Evolutionary conservation across 805 yeast genomes (phyloP), one percentile per base, ranked within the genome.

Genomic region (Ogataea populi-albae): DNA sequence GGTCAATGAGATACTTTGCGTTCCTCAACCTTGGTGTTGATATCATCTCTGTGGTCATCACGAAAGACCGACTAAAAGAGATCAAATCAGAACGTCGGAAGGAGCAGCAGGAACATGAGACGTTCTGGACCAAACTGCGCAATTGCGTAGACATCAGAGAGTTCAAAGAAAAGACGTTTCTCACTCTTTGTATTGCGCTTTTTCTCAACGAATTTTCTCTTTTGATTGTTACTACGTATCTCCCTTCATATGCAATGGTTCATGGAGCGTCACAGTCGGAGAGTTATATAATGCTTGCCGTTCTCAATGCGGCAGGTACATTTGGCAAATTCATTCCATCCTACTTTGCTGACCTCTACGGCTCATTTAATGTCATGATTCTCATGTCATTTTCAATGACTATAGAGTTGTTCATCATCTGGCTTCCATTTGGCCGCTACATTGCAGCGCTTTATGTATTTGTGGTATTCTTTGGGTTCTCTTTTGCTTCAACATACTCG

Each of bases 321-420:
- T 41, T 69, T 2, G 85, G 86, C 3, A 59, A 86, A 30, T 61
- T 64, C 11, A 39, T 76, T 4, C 81, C 84, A 0, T 83, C 81
- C 3, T 55, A 62, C 32, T 40, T 69, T 4, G 79, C 84, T 3
- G 85, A 78, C 48, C 33, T 51, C 20, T 46, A 64, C 31, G 87
- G 87, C 3, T 64, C 71, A 16, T 78, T 71, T 55, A 81, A 79
- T 50, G 67, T 77, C 35, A 73, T 78, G 73, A 55, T 68, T 8
- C 28, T 65, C 3, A 69, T 78, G 62, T 27, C 30, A 54, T 73
- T n/a, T 22, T 55, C 30, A 10, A 27, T 27, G 30, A 27, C 30
- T 6, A 9, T 3, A 58, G 75, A 6, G 66, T 73, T 17, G 56
- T 66, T 1, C n/a, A 77, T 0, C 55, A 73, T 11, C 57, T 79